Percentiles rank a stretch among this genome's conserved stretches.
Conservation (phyloP, 331 rosid genomes). For the Quercus tomentella region DNA sequence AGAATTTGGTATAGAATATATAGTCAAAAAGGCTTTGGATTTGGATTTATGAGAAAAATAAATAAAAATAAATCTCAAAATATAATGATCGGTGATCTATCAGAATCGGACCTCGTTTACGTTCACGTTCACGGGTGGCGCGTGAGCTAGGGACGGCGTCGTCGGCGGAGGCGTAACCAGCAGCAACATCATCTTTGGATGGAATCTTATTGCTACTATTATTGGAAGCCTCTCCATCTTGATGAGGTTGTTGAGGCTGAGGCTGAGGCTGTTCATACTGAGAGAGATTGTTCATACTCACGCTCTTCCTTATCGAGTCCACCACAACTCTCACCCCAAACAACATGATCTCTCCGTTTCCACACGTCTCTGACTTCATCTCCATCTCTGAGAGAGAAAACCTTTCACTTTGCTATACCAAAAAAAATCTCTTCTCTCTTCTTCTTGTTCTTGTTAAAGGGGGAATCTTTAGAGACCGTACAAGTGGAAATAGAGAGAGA, state of each 20-base stretch:
- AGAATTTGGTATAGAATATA: too few relatives aligned
- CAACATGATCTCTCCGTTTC: conserved; percentile 44
- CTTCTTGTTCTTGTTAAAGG: not conserved
- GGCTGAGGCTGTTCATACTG: conserved; percentile 62
- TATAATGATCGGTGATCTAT: conserved; percentile 11
- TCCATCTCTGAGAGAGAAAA: not conserved
- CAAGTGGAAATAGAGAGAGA: conserved; percentile 2
- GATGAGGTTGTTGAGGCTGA: too few relatives aligned
- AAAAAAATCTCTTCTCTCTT: not conserved
- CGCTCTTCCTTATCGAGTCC: conserved; percentile 72
- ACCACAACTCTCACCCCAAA: conserved; percentile 67
- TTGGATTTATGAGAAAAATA: not conserved
- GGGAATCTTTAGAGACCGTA: not conserved
- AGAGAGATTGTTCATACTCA: conserved; percentile 68
- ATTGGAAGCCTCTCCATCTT: too few relatives aligned
- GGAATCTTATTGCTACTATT: conserved; percentile 6
- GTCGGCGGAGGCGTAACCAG: conserved; percentile 82
- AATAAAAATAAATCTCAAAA: not conserved
- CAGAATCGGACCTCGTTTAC: conserved; percentile 66
- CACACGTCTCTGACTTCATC: conserved; percentile 18
- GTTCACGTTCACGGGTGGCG: conserved; percentile 74
- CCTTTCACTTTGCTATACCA: too few relatives aligned
- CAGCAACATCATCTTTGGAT: conserved; percentile 38
- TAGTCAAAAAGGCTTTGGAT: too few relatives aligned
- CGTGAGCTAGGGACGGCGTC: conserved; percentile 63